phyloP scores from a whole-genome alignment of 208 protist genomes.

The Porcisia deanei region DNA sequence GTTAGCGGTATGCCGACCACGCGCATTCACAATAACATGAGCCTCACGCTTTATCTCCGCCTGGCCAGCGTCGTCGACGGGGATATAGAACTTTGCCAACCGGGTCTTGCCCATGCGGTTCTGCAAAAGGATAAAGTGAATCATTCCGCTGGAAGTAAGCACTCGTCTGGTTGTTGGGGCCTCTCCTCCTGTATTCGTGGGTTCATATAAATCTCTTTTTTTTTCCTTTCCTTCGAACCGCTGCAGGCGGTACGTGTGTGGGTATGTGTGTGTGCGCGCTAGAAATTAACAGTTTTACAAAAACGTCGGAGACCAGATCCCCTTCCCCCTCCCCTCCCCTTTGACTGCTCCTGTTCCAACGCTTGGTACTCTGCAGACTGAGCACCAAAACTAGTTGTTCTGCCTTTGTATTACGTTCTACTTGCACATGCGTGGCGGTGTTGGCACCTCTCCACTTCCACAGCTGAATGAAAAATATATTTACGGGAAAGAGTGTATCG shows the following conservation, averaged over 20 bases:
- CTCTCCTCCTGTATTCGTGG: not conserved
- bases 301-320: too few relatives aligned
- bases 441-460: too few relatives aligned
- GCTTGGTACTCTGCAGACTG: too few relatives aligned
- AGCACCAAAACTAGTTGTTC: too few relatives aligned
- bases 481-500: too few relatives aligned
- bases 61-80: conserved; percentile 95
- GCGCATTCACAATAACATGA: conserved; percentile 94
- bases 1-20: conserved; percentile 95
- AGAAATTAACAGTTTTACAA: too few relatives aligned
- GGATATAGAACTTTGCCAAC: conserved; percentile 98
- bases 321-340: too few relatives aligned
- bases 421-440: too few relatives aligned
- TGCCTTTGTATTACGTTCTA: too few relatives aligned
- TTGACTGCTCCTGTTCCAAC: too few relatives aligned
- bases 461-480: too few relatives aligned
- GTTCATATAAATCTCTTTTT: not conserved
- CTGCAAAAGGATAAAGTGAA: conserved; percentile 99
- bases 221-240: not conserved
- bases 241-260: not conserved
- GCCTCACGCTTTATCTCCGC: conserved; percentile 95
- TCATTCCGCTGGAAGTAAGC: conserved; percentile 65
- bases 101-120: conserved; percentile 99
- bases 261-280: too few relatives aligned
- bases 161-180: not conserved